Percentiles rank a stretch among this genome's conserved stretches.
These are phyloP conservation scores for Forsythia viridissima DNA, from an alignment of 257 asterid species.

Conservation along the genomic window DNA sequence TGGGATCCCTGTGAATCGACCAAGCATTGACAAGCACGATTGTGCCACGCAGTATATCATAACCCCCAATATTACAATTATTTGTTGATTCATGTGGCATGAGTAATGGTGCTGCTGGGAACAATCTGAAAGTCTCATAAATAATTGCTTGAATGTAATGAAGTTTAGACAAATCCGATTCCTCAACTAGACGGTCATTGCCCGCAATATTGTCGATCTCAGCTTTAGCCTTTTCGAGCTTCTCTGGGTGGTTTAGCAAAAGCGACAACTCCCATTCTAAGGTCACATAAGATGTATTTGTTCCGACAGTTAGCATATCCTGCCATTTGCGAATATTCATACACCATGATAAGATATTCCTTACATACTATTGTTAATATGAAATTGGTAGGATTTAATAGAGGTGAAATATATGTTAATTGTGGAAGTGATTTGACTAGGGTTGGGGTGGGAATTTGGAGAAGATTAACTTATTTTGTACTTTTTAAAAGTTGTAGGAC, in stretches of 20 bases:
- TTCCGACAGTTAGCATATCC: constrained; percentile 22
- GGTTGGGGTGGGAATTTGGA: too few relatives aligned
- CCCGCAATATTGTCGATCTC: constrained; percentile 25
- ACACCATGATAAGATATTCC: neutral
- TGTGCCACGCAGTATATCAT: constrained; percentile 26
- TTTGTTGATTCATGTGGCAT: constrained; percentile 22
- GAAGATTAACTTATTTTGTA: too few relatives aligned
- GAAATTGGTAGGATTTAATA: too few relatives aligned
- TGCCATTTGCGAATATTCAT: neutral
- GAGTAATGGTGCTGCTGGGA: constrained; percentile 25
- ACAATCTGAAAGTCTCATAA: constrained; percentile 22
- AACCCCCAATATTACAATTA: constrained; percentile 19
- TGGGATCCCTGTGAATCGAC: neutral
- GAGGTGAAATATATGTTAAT: too few relatives aligned
- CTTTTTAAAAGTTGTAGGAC: too few relatives aligned
- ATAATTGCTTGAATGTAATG: constrained; percentile 23
- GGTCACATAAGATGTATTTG: constrained; percentile 28
- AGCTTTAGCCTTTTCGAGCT: constrained; percentile 15
- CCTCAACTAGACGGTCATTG: constrained; percentile 12
- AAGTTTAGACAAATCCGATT: constrained; percentile 21
- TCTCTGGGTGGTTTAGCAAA: constrained; percentile 20
- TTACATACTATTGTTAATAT: too few relatives aligned
- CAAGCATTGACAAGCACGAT: neutral
- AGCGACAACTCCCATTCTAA: constrained; percentile 31
- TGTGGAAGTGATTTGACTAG: too few relatives aligned